A percentile compares a stretch with the other conserved stretches of the same genome.
Conservation (phyloP, 2,329 filamentous ascomycete genomes). For the Claviceps monticola region DNA sequence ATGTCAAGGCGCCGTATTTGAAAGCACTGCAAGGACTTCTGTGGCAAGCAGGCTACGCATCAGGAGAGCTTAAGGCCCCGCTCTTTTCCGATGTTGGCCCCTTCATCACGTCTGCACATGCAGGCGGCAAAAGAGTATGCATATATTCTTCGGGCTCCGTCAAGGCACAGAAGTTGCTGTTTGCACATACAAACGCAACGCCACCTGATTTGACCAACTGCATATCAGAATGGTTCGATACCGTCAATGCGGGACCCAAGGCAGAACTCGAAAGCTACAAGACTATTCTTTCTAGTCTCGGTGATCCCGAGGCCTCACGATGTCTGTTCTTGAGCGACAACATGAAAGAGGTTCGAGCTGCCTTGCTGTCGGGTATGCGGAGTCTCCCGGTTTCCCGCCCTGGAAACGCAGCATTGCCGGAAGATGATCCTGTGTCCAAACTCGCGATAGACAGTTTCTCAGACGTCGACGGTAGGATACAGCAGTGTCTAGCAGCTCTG, state of each 20-base stretch:
- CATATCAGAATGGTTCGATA: conserved; percentile 62
- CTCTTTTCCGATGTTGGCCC: conserved; percentile 63
- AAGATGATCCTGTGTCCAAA: conserved; percentile 26
- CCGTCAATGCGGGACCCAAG: conserved; percentile 66
- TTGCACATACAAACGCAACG: conserved; percentile 48
- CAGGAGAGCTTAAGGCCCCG: conserved; percentile 55
- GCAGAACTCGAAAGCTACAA: conserved; percentile 52
- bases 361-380: conserved; percentile 47
- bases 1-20: conserved; percentile 63
- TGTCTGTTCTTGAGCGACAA: conserved; percentile 79
- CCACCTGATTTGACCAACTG: conserved; percentile 44
- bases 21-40: conserved; percentile 71
- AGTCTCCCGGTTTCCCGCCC: conserved; percentile 49
- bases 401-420: conserved; percentile 52
- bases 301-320: conserved; percentile 31
- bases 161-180: conserved; percentile 67
- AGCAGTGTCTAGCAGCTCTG: conserved; percentile 5
- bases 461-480: conserved; percentile 9
- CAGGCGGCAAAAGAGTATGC: conserved; percentile 42
- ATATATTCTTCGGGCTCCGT: conserved; percentile 78
- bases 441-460: conserved; percentile 23
- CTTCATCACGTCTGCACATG: conserved; percentile 45
- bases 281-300: conserved; percentile 37
- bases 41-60: conserved; percentile 61
- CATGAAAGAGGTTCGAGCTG: conserved; percentile 52